phyloP scores from a whole-genome alignment of 2,329 filamentous ascomycete species.

The Pseudofabraea citricarpa region DNA sequence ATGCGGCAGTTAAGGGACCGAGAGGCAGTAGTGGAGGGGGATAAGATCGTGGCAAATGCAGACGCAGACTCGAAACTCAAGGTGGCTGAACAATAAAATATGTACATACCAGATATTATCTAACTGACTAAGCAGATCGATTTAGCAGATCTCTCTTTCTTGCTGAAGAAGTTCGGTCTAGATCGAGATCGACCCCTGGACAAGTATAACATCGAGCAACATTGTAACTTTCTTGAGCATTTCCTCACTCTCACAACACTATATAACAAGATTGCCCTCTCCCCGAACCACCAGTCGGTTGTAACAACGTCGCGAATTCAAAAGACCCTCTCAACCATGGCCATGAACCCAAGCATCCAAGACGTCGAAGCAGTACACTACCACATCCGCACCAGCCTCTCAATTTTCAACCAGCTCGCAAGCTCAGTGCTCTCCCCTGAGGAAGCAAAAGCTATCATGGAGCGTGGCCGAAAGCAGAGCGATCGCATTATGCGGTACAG shows the following conservation, averaged over 20 bases:
- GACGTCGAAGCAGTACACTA: background rate
- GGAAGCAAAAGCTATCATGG: background rate
- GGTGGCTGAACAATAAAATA: conserved; percentile 6
- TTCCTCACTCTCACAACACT: background rate
- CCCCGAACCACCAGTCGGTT: background rate
- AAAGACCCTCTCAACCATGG: background rate
- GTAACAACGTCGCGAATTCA: background rate
- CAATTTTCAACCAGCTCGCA: background rate
- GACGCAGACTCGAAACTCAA: conserved; percentile 4
- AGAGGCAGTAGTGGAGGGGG: conserved; percentile 68
- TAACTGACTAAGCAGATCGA: too few relatives aligned
- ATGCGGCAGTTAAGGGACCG: conserved; percentile 72
- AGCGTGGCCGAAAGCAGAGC: background rate
- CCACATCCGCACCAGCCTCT: background rate
- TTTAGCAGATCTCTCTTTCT: too few relatives aligned
- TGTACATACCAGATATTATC: conserved; percentile 8
- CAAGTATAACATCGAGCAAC: background rate
- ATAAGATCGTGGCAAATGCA: conserved; percentile 49
- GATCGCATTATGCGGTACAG: too few relatives aligned
- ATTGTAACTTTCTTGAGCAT: background rate
- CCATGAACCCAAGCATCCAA: background rate
- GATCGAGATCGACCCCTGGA: conserved; percentile 3
- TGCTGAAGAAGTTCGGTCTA: background rate
- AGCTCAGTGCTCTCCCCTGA: background rate
- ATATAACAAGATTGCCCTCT: background rate